Base-by-base conservation (phyloP, 139 green algal genomes). In the Chlamydomonas urium region DNA sequence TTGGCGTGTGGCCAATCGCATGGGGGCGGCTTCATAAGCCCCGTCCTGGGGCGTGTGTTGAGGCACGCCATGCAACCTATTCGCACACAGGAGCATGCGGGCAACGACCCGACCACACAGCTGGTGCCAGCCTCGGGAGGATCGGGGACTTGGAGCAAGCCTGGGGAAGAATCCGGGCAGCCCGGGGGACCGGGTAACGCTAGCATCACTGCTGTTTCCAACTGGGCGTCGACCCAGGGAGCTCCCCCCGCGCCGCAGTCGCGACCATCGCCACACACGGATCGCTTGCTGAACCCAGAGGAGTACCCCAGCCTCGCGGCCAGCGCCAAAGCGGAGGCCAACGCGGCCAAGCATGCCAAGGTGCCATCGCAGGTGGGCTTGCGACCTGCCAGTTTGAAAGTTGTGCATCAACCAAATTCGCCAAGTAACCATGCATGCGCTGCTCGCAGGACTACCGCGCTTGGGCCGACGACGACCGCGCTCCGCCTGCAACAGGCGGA, bases 231-330 rank as follows among this genome's bases (percentile, higher is more conserved):
- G 28, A 75, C 72, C n/a, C n/a, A n/a, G n/a, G n/a, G n/a, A n/a
- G n/a, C n/a, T n/a, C n/a, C n/a, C n/a, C n/a, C n/a, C n/a, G n/a
- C n/a, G n/a, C n/a, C n/a, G 70, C 59, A 53, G 14, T 47, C 42
- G 31, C 65, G 38, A 6, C 5, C 29, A 42, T 24, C 59, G 70
- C 45, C 21, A 47, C 48, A 23, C n/a, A 47, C 74, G 34, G 78
- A 82, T 62, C 73, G 83, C 2, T 75, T 76, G 19, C 75, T 94
- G 1, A 94, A 91, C 71, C 81, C 83, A 0, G 78, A 83, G 32
- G 89, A 94, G 73, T 94, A 89, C 57, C 89, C 89, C 31, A 90
- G 76, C 38, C 67, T 93, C 8, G 84, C 82, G 62, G 84, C 84
- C 0, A 83, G 80, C 29, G 81, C 80, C 19, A 77, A 69, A 47